Evolutionary conservation across 257 asterid genomes (phyloP).

Genomic region (Solanum ahanhuiri): DNA sequence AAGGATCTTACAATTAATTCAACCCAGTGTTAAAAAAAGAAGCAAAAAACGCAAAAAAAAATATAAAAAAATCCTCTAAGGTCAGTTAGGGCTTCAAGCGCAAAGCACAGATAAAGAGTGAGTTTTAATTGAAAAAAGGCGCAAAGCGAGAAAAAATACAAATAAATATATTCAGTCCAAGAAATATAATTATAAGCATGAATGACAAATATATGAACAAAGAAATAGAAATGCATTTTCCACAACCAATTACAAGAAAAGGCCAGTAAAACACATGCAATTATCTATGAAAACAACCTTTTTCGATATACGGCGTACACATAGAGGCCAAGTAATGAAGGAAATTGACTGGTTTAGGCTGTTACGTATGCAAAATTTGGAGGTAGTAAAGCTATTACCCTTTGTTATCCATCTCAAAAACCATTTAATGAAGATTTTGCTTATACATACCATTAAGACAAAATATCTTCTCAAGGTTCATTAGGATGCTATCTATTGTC

Average conservation of each 20-base stretch:
- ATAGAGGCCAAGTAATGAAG: neutral
- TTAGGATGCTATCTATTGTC: neutral
- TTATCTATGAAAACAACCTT: neutral
- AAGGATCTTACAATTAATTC: neutral
- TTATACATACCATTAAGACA: neutral
- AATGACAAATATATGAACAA: neutral
- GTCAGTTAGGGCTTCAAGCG: neutral
- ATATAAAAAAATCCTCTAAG: no score
- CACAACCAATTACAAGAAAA: neutral
- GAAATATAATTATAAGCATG: neutral
- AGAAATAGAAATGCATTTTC: neutral
- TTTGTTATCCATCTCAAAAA: neutral
- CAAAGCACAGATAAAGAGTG: neutral
- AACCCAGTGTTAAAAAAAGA: neutral
- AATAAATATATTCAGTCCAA: neutral
- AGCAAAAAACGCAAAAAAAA: no score
- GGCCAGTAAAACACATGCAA: neutral
- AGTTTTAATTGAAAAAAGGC: neutral
- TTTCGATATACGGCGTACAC: neutral
- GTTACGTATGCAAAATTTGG: neutral
- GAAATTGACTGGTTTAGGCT: neutral
- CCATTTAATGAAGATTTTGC: neutral
- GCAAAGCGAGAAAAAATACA: neutral
- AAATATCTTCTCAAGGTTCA: neutral
- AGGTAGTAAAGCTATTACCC: neutral